phyloP scores from a whole-genome alignment of 2,329 filamentous ascomycete genomes.

The Triangularia verruculosa region DNA sequence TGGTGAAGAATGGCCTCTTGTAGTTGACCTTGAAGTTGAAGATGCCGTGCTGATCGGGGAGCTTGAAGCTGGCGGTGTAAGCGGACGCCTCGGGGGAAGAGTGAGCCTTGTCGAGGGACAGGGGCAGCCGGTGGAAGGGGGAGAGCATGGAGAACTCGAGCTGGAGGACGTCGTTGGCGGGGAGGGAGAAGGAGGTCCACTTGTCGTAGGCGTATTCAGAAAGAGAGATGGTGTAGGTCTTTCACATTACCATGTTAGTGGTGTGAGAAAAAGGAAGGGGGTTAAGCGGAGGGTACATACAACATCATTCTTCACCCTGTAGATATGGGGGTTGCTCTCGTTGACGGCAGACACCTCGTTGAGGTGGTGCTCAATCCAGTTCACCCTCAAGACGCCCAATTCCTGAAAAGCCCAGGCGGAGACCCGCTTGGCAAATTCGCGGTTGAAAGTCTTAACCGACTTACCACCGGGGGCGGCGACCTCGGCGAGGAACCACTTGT shows the following conservation, averaged over 20 bases:
- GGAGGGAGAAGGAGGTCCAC: slow-evolving; percentile 70
- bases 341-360: slow-evolving; percentile 52
- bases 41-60: slow-evolving; percentile 97
- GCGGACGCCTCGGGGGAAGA: slow-evolving; percentile 66
- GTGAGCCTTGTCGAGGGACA: slow-evolving; percentile 49
- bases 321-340: slow-evolving; percentile 78
- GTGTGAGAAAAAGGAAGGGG: neutral
- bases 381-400: slow-evolving; percentile 81
- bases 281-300: slow-evolving; percentile 55
- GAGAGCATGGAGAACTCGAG: slow-evolving; percentile 99
- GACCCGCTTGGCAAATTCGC: slow-evolving; percentile 78
- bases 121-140: slow-evolving; percentile 85
- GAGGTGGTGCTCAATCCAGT: slow-evolving; percentile 75
- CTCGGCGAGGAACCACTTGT: slow-evolving; percentile 83
- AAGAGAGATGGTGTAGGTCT: slow-evolving; percentile 84
- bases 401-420: slow-evolving; percentile 98
- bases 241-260: slow-evolving; percentile 30
- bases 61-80: slow-evolving; percentile 72
- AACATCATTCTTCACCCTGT: slow-evolving; percentile 94
- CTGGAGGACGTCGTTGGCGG: slow-evolving; percentile 71
- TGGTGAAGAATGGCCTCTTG: slow-evolving; percentile 87
- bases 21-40: slow-evolving; percentile 99
- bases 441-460: slow-evolving; percentile 67
- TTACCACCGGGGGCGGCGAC: slow-evolving; percentile 60
- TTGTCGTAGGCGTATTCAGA: slow-evolving; percentile 78